Evolutionary conservation across 805 yeast genomes (phyloP).

Genomic region (Saccharomycopsis javanensis): DNA sequence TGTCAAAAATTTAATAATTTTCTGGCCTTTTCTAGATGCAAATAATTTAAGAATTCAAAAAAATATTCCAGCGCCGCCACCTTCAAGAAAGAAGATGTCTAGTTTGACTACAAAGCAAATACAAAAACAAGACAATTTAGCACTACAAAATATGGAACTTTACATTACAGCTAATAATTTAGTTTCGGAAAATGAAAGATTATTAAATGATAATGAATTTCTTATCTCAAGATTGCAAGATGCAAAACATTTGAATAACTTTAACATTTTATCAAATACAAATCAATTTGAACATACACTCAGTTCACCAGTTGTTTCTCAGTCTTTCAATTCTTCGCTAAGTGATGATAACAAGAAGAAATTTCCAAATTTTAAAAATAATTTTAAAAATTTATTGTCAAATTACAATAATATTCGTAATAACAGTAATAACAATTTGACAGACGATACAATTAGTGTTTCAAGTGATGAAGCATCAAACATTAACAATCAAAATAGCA

Average conservation of each 20-base stretch:
- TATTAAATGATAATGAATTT: neutral
- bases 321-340: neutral
- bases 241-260: conserved; percentile 11
- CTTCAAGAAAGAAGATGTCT: conserved; percentile 17
- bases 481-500: neutral
- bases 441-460: neutral
- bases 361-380: neutral
- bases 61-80: conserved; percentile 15
- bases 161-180: neutral
- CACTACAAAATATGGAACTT: neutral
- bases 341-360: conserved; percentile 6
- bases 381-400: conserved; percentile 8
- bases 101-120: neutral
- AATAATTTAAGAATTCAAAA: conserved; percentile 12
- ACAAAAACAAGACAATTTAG: neutral
- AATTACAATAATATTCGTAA: neutral
- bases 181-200: neutral
- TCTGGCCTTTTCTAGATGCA: conserved; percentile 32
- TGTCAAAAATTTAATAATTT: conserved; percentile 40
- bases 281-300: neutral
- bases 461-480: neutral
- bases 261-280: conserved; percentile 11
- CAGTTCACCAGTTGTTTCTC: conserved; percentile 1
- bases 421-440: neutral
- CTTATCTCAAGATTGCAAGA: conserved; percentile 5